These are phyloP conservation scores for Trichoderma lentiforme DNA, from an alignment of 2,329 filamentous ascomycete genomes.

Conservation along the genomic window DNA sequence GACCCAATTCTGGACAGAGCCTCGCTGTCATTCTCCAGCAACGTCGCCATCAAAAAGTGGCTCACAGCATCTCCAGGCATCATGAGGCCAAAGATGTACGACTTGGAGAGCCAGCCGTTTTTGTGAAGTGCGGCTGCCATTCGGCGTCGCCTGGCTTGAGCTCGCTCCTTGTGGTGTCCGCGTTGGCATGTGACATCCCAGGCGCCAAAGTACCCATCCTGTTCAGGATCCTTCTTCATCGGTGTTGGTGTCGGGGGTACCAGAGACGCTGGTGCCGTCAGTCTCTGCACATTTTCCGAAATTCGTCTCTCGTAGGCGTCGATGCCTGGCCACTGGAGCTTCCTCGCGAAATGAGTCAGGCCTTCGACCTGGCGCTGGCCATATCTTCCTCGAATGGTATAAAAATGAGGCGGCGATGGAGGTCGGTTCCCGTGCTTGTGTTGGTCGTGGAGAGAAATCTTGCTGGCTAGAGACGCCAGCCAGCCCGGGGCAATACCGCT, in stretches of 20 bases:
- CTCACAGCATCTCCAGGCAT: conserved; percentile 61
- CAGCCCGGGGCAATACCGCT: conserved; percentile 37
- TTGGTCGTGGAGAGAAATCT: conserved; percentile 45
- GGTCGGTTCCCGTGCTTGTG: conserved; percentile 36
- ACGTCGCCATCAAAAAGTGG: conserved; percentile 63
- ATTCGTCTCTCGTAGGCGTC: conserved; percentile 50
- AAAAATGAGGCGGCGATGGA: conserved; percentile 34
- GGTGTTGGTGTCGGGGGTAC: conserved; percentile 36
- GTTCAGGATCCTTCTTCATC: conserved; percentile 18
- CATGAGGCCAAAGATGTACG: conserved; percentile 63
- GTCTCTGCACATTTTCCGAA: conserved; percentile 45
- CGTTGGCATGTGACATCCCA: conserved; percentile 36
- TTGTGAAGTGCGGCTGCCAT: conserved; percentile 56
- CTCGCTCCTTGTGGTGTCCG: conserved; percentile 28
- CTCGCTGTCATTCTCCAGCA: conserved; percentile 61
- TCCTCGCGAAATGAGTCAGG: conserved; percentile 60
- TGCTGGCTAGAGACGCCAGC: conserved; percentile 57
- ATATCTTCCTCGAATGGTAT: conserved; percentile 54
- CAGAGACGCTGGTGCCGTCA: conserved; percentile 36
- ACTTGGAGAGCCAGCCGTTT: conserved; percentile 65
- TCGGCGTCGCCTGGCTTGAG: conserved; percentile 47
- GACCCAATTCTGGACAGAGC: conserved; percentile 58
- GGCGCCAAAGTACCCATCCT: conserved; percentile 47
- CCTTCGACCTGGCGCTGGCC: conserved; percentile 58
- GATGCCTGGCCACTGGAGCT: conserved; percentile 60